Evolutionary conservation across 2,329 filamentous ascomycete species (phyloP).

Genomic region (Talaromyces rugulosus): DNA sequence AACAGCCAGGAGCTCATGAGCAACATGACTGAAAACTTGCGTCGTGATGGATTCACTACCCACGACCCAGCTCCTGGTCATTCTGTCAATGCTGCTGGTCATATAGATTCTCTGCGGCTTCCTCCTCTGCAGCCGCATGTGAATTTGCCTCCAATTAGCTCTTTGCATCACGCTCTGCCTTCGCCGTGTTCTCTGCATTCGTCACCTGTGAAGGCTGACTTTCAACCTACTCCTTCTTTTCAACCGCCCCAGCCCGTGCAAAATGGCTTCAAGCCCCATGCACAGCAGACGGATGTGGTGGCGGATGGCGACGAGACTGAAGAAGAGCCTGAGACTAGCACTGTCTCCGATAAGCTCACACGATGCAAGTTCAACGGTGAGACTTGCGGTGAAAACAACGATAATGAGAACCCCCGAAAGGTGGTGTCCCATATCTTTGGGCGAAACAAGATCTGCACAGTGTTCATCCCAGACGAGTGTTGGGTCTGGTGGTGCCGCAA

Average conservation of each 20-base stretch:
- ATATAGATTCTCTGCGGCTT: not conserved
- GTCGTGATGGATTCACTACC: not conserved
- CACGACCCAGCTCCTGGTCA: not conserved
- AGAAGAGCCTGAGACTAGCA: not conserved
- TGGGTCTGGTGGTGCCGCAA: constrained; percentile 79
- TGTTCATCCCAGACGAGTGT: constrained; percentile 62
- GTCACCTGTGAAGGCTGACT: not conserved
- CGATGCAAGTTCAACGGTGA: not conserved
- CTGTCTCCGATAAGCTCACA: not conserved
- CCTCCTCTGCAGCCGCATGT: not conserved
- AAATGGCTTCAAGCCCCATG: not conserved
- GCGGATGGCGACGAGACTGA: not conserved
- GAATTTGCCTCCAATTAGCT: not conserved
- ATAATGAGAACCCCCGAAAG: constrained; percentile 51
- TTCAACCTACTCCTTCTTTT: not conserved
- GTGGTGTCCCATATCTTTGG: constrained; percentile 79
- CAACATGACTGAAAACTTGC: not conserved
- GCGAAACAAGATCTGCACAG: constrained; percentile 73
- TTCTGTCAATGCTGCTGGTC: not conserved
- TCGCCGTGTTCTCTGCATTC: not conserved
- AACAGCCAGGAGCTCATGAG: not conserved
- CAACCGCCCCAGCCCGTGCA: not conserved
- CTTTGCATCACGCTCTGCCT: not conserved
- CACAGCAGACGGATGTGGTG: not conserved
- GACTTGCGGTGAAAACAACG: not conserved